A percentile compares a stretch with the other conserved stretches of the same genome.
Conservation (phyloP, 2,329 filamentous ascomycete species). For the Talaromyces sp. region DNA sequence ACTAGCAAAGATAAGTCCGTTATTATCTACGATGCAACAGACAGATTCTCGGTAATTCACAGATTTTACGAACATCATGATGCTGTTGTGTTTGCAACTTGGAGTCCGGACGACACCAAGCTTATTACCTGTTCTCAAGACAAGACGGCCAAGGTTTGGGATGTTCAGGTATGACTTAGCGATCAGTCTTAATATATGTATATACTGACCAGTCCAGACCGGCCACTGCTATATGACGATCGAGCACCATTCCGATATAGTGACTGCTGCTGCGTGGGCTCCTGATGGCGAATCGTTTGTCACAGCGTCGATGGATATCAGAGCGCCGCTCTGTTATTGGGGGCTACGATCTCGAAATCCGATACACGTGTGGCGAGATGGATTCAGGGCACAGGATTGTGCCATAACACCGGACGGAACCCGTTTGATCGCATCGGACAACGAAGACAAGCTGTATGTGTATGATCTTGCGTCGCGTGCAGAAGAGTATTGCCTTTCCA, state of each 20-base stretch:
- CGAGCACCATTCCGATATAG: slow-evolving; percentile 72
- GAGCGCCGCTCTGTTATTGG: slow-evolving; percentile 67
- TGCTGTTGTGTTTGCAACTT: slow-evolving; percentile 76
- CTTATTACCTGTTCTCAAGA: slow-evolving; percentile 81
- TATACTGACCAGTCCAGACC: slow-evolving; percentile 45
- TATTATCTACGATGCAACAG: slow-evolving; percentile 72
- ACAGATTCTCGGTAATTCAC: slow-evolving; percentile 63
- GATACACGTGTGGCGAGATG: slow-evolving; percentile 62
- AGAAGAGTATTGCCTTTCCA: slow-evolving; percentile 69
- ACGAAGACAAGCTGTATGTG: slow-evolving; percentile 68
- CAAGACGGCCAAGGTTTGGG: slow-evolving; percentile 71
- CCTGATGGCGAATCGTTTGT: slow-evolving; percentile 74
- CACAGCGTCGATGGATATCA: slow-evolving; percentile 70
- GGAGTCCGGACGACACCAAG: slow-evolving; percentile 87
- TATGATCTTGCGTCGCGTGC: slow-evolving; percentile 76
- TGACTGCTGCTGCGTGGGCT: slow-evolving; percentile 87
- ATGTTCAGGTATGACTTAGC: slow-evolving; percentile 53
- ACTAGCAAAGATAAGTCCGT: slow-evolving; percentile 73
- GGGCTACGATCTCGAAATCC: slow-evolving; percentile 60
- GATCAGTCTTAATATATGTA: background rate
- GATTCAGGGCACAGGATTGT: slow-evolving; percentile 77
- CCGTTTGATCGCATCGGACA: slow-evolving; percentile 75
- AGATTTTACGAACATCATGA: slow-evolving; percentile 63
- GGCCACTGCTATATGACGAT: slow-evolving; percentile 63
- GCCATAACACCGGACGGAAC: slow-evolving; percentile 77